phyloP scores from a whole-genome alignment of 2,329 filamentous ascomycete species.

The Aspergillus niger region DNA sequence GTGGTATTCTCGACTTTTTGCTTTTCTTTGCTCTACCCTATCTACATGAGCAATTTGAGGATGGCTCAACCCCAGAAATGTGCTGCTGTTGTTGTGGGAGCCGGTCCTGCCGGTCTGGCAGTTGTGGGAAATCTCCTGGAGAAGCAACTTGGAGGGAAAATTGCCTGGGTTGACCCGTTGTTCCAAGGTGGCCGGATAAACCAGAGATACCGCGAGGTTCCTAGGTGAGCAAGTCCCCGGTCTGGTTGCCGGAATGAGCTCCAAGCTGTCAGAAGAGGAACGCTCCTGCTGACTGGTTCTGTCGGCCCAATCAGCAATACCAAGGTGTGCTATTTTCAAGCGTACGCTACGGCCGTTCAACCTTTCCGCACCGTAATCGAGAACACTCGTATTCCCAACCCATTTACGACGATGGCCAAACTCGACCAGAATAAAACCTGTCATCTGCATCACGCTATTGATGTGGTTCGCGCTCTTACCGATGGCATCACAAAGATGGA shows the following conservation, averaged over 20 bases:
- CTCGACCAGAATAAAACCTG: conserved; percentile 61
- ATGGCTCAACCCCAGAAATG: conserved; percentile 41
- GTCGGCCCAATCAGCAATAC: conserved; percentile 54
- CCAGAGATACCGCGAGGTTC: conserved; percentile 62
- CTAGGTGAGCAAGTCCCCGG: conserved; percentile 42
- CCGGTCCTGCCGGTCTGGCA: conserved; percentile 61
- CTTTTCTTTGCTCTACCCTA: neutral
- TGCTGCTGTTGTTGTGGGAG: conserved; percentile 61
- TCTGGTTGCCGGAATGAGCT: conserved; percentile 2
- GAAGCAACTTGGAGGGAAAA: conserved; percentile 49
- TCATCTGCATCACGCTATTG: conserved; percentile 58
- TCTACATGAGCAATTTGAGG: conserved; percentile 13
- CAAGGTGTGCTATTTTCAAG: conserved; percentile 61
- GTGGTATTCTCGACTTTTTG: neutral
- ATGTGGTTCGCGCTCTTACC: conserved; percentile 54
- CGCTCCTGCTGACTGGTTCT: conserved; percentile 17
- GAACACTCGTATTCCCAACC: conserved; percentile 53
- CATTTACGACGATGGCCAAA: conserved; percentile 55
- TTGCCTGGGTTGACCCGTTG: conserved; percentile 61
- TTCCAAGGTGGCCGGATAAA: conserved; percentile 58
- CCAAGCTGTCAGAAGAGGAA: conserved; percentile 11
- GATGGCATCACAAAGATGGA: conserved; percentile 42
- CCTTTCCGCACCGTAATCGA: conserved; percentile 57
- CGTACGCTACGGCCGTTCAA: conserved; percentile 57
- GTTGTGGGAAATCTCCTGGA: conserved; percentile 64